A percentile compares a stretch with the other conserved stretches of the same genome.
Evolutionary conservation across 345 rosid species (phyloP).

Genomic region (Gossypium ekmanianum): DNA sequence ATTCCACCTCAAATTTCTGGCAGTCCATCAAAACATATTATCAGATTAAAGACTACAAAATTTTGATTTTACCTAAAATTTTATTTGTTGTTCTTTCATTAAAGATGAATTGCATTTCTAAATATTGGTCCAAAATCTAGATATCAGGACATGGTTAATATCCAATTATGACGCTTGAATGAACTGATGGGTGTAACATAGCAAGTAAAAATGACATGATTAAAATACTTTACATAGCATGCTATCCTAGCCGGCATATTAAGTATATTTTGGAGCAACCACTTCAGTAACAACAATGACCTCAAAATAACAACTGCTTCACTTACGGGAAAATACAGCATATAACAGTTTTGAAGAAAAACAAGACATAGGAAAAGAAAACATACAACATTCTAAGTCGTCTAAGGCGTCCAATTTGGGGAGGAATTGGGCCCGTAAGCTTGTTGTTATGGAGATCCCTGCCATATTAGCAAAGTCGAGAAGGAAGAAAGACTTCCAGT

Average conservation of each 20-base stretch:
- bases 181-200: background rate
- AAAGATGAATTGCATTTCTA: background rate
- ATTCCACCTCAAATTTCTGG: conserved; percentile 11
- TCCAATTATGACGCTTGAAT: background rate
- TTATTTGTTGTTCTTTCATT: background rate
- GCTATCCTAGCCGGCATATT: background rate
- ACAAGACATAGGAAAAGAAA: background rate
- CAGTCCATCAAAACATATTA: background rate
- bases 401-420: conserved; percentile 84
- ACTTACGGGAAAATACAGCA: background rate
- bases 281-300: background rate
- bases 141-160: background rate
- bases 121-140: background rate
- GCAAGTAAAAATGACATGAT: background rate
- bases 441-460: conserved; percentile 98
- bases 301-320: background rate
- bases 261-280: background rate
- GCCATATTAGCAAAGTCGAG: conserved; percentile 8
- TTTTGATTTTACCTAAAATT: background rate
- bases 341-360: background rate
- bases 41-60: background rate
- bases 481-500: background rate
- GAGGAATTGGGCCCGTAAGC: conserved; percentile 94
- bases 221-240: background rate
- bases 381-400: conserved; percentile 76